Percentiles rank a stretch among this genome's conserved stretches.
phyloP scores from a whole-genome alignment of 1,284 basidiomycete genomes.

The Papiliotrema flavescens region DNA sequence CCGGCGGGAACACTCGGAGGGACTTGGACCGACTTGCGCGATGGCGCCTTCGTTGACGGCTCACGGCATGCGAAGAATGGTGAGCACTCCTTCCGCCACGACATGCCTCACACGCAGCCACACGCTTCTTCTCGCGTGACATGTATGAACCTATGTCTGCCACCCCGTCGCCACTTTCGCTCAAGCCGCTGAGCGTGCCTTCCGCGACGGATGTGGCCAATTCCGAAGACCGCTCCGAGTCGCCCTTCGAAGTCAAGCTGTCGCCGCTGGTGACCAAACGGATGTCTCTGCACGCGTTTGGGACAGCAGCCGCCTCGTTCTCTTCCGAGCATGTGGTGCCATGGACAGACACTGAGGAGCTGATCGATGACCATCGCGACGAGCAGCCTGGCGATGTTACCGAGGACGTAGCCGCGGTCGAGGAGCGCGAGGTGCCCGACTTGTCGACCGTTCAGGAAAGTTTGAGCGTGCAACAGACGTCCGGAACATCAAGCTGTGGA shows the following conservation, averaged over 20 bases:
- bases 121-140: conserved; percentile 35
- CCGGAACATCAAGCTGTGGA: too few species aligned
- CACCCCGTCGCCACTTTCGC: conserved; percentile 8
- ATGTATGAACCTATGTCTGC: conserved; percentile 15
- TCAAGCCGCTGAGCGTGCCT: neutral
- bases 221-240: conserved; percentile 23
- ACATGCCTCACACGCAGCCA: conserved; percentile 14
- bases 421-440: conserved; percentile 14
- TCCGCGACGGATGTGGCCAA: neutral
- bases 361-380: conserved; percentile 3
- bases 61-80: conserved; percentile 19
- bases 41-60: conserved; percentile 19
- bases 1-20: conserved; percentile 29
- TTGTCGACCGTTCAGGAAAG: neutral
- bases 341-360: conserved; percentile 1
- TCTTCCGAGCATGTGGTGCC: neutral
- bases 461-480: neutral
- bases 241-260: conserved; percentile 37
- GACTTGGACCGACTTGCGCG: conserved; percentile 15
- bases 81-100: conserved; percentile 3
- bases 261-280: conserved; percentile 32
- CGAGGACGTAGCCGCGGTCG: neutral
- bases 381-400: neutral
- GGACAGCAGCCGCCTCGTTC: conserved; percentile 12
- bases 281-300: conserved; percentile 37